These are phyloP conservation scores for Aspergillus affinis DNA, from an alignment of 495 filamentous ascomycete species.

Conservation along the genomic window DNA sequence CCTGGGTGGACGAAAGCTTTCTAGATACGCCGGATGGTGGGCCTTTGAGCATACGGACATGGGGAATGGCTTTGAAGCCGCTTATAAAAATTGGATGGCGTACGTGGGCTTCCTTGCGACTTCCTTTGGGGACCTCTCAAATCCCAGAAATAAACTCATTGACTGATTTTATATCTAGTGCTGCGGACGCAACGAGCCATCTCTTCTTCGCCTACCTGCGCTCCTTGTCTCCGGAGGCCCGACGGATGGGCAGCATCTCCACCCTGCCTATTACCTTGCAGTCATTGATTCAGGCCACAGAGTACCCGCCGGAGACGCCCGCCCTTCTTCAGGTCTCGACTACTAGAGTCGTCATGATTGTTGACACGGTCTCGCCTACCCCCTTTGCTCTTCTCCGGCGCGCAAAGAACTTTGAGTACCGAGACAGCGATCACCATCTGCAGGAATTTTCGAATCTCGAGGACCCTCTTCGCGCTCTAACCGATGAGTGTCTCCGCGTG, in stretches of 20 bases:
- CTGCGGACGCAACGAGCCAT: constrained; percentile 93
- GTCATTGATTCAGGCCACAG: constrained; percentile 84
- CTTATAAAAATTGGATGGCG: constrained; percentile 83
- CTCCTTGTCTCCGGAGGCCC: constrained; percentile 77
- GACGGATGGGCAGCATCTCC: constrained; percentile 72
- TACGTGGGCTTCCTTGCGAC: constrained; percentile 24
- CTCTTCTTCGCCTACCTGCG: constrained; percentile 97
- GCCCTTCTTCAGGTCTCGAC: constrained; percentile 75
- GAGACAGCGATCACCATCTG: constrained; percentile 79
- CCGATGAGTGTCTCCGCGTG: constrained; percentile 90
- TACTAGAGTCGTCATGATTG: constrained; percentile 92
- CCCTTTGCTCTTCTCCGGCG: constrained; percentile 88
- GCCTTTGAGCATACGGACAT: constrained; percentile 88
- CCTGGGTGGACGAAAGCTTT: constrained; percentile 89
- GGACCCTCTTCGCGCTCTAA: constrained; percentile 83
- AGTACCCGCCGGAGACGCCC: constrained; percentile 86
- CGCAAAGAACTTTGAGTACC: constrained; percentile 92
- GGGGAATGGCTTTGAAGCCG: constrained; percentile 91
- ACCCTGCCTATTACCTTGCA: constrained; percentile 86
- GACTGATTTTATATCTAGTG: constrained; percentile 50
- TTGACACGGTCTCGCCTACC: constrained; percentile 91
- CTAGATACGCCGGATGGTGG: constrained; percentile 97
- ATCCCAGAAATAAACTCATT: background rate
- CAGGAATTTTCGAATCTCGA: constrained; percentile 84
- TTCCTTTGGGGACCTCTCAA: background rate